Evolutionary conservation across 1,284 basidiomycete species (phyloP).

Genomic region (Trametes sp.): DNA sequence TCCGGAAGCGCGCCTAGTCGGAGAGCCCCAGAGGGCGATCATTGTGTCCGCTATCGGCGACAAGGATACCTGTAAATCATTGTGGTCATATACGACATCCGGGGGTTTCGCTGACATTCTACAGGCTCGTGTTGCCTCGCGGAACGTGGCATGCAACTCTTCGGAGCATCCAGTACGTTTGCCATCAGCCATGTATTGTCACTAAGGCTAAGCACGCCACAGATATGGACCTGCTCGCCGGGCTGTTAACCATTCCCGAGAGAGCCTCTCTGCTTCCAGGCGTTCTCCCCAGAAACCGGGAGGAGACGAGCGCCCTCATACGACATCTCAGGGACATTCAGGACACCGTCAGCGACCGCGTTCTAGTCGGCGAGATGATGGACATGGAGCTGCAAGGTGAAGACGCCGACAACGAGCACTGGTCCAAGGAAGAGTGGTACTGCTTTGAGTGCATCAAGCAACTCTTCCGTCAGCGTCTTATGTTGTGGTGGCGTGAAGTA

Average conservation of each 20-base stretch:
- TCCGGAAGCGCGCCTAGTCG: constrained; percentile 1
- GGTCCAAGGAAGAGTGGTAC: constrained; percentile 40
- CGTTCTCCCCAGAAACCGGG: constrained; percentile 26
- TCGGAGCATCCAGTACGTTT: constrained; percentile 33
- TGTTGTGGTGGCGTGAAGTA: constrained; percentile 37
- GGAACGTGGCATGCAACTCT: constrained; percentile 29
- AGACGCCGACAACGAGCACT: constrained; percentile 15
- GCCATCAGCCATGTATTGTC: neutral
- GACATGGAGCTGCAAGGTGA: constrained; percentile 27
- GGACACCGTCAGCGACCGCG: constrained; percentile 1
- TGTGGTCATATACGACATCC: neutral
- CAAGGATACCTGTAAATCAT: constrained; percentile 15
- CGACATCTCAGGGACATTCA: neutral
- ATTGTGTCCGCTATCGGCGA: constrained; percentile 10
- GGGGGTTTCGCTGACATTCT: neutral
- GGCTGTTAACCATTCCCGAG: constrained; percentile 15
- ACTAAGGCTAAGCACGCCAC: neutral
- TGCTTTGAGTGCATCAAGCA: constrained; percentile 36
- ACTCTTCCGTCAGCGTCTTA: constrained; percentile 33
- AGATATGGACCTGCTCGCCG: constrained; percentile 37
- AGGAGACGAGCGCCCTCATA: constrained; percentile 19
- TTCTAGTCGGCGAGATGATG: constrained; percentile 33
- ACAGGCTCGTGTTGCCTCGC: constrained; percentile 34
- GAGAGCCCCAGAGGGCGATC: constrained; percentile 1
- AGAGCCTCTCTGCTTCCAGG: constrained; percentile 27